Evolutionary conservation across 1,284 basidiomycete genomes (phyloP).

Genomic region (Peniophora sp.): DNA sequence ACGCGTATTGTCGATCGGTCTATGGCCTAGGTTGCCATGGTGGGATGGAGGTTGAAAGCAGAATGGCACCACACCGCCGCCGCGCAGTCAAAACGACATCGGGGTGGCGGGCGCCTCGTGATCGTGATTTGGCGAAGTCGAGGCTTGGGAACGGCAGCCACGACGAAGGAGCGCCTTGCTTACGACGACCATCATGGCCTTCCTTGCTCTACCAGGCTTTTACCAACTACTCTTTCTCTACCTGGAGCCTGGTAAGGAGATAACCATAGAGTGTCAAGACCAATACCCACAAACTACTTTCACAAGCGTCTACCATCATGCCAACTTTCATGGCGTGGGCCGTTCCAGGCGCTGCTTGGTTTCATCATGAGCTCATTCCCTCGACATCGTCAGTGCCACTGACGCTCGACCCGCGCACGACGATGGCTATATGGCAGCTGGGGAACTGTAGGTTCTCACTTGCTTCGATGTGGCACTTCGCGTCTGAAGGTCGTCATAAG

Average conservation of each 20-base stretch:
- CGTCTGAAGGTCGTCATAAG: constrained; percentile 24
- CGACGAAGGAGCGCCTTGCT: neutral
- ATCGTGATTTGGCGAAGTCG: neutral
- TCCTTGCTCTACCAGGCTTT: constrained; percentile 58
- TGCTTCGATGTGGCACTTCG: neutral
- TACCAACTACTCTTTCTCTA: constrained; percentile 64
- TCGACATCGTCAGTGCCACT: constrained; percentile 24
- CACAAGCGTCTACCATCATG: constrained; percentile 46
- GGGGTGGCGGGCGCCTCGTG: no score
- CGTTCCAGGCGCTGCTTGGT: constrained; percentile 62
- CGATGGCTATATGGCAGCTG: constrained; percentile 68
- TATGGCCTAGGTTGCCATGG: no score
- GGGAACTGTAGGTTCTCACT: constrained; percentile 46
- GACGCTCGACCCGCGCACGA: constrained; percentile 39
- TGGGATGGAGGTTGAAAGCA: no score
- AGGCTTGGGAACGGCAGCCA: neutral
- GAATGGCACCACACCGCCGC: no score
- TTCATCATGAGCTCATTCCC: constrained; percentile 63
- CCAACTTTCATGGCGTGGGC: constrained; percentile 55
- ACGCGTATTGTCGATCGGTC: no score
- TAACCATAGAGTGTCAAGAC: neutral
- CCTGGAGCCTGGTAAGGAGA: constrained; percentile 53
- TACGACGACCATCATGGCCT: constrained; percentile 26
- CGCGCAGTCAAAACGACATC: no score
- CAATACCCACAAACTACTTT: neutral